Evolutionary conservation across 441 rosid genomes (phyloP), one percentile per base, ranked within the genome.

Genomic region (Populus hybrid): DNA sequence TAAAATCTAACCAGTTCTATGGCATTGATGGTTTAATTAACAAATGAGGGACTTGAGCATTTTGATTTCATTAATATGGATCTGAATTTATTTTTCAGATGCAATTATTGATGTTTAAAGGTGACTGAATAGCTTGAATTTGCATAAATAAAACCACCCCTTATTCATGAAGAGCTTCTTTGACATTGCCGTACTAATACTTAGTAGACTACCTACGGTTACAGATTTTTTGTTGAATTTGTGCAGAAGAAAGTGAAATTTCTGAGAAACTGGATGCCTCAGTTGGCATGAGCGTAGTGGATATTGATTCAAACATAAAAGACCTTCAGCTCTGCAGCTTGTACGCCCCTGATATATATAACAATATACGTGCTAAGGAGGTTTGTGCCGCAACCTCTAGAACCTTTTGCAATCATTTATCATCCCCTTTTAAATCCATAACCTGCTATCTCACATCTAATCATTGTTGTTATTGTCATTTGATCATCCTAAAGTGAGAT

Each of bases 321-420:
- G 97, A 91, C 89, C 93, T 95, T 76, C 95, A 81, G 78, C 79
- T 79, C 42, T 93, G 98, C 91, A 84, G 92, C 78, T 74, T 85
- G 75, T 95, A 93, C 84, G 97, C 89, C 79, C 80, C 89, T 77
- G 97, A 95, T 35, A 93, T 95, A 85, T 89, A 86, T 75, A 83
- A 84, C 50, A 85, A 84, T 77, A 82, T 80, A 66, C 88, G 85
- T 80, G 91, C 87, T 71, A 87, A 87, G 57, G 99, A 95, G 99
- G 99, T 95, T 81, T 71, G 89, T 86, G 66, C 34, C 21, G 40
- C 72, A 74, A 72, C 80, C 21, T 80, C 74, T 14, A 23, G 40
- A 71, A 10, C 18, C 57, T 28, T 34, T 40, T 64, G 66, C 66
- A 67, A 34, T 26, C 14, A 6, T 28, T 20, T 42, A 42, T 42